These are phyloP conservation scores for Cymbidium sinense DNA, from an alignment of 106 monocot species.

Conservation along the genomic window DNA sequence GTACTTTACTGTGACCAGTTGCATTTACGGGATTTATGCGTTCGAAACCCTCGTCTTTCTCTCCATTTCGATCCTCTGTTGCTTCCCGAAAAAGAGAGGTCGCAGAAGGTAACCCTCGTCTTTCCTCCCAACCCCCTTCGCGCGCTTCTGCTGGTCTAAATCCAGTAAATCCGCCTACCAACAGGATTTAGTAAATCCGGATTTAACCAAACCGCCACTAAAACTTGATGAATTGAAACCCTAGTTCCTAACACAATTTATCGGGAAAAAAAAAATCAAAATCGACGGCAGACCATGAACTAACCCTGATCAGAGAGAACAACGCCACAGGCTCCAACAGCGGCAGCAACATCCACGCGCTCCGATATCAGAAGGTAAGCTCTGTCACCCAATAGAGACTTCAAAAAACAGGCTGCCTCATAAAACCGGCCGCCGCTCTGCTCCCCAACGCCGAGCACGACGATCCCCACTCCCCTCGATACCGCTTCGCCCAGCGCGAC, in stretches of 20 bases:
- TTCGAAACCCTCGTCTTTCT: too few relatives aligned
- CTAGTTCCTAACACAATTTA: background rate
- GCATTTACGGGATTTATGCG: too few relatives aligned
- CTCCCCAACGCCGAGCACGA: slow-evolving; percentile 45
- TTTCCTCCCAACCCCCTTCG: too few relatives aligned
- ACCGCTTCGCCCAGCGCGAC: slow-evolving; percentile 34
- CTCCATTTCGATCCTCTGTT: too few relatives aligned
- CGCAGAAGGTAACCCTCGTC: too few relatives aligned
- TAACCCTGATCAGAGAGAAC: slow-evolving; percentile 86
- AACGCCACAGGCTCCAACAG: slow-evolving; percentile 76
- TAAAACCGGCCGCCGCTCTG: slow-evolving; percentile 60
- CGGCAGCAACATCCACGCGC: slow-evolving; percentile 85
- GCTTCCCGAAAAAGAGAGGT: too few relatives aligned
- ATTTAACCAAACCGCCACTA: too few relatives aligned
- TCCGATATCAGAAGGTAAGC: slow-evolving; percentile 85
- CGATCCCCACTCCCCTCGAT: slow-evolving; percentile 51
- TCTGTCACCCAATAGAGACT: slow-evolving; percentile 53
- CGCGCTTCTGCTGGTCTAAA: too few relatives aligned
- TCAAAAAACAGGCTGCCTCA: slow-evolving; percentile 74
- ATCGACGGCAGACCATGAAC: slow-evolving; percentile 1
- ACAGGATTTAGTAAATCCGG: too few relatives aligned
- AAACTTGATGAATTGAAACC: background rate
- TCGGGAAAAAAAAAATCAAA: background rate
- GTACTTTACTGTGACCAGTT: too few relatives aligned
- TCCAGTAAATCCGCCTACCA: too few relatives aligned